Base-by-base conservation (phyloP, 768 basidiomycete genomes). In the Auricularia sp. region DNA sequence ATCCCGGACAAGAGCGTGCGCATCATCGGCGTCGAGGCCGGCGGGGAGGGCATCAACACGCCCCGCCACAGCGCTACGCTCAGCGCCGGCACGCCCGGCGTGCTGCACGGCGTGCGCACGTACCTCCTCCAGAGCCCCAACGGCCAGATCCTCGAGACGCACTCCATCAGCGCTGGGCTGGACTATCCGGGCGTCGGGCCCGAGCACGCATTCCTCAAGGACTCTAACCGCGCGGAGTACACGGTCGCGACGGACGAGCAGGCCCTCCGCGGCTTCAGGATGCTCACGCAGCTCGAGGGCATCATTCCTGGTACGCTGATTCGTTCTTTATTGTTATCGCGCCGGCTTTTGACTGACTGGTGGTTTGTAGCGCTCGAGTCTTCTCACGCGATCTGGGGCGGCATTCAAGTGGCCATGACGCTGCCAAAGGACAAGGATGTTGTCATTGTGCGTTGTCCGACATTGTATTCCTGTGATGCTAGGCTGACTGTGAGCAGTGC, bases 161-260 rank as follows among this genome's bases (percentile, higher is more conserved):
- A 98, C 76, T 97, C 95, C 3, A 89, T 99, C 76, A 95, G 92
- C 69, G 96, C 95, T 61, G 94, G 95, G 21, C 80, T 97, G 54
- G 94, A 98, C 76, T 98, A 98, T 76, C 94, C 94, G 33, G 94
- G 94, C 68, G 96, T 99, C 61, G 97, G 97, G 24, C 97, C 97
- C 8, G 97, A 99, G 75, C 97, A 98, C 73, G 90, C 96, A 58
- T 97, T 92, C 89, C 79, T 99, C 73, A 98, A 98, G 76, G 94
- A 98, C 72, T 89, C 88, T 3, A 90, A 90, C 18, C 82, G 97
- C 66, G 97, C 94, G 0, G 93, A 97, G 72, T 99, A 98, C 73
- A 85, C 91, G 21, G 87, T 83, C 14, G 96, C 95, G 8, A 97
- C 91, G 3, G 97, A 99, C 71, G 94, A 97, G 75, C 82, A 99